Evolutionary conservation across 768 basidiomycete species (phyloP).

Genomic region (Grammothele lineata): DNA sequence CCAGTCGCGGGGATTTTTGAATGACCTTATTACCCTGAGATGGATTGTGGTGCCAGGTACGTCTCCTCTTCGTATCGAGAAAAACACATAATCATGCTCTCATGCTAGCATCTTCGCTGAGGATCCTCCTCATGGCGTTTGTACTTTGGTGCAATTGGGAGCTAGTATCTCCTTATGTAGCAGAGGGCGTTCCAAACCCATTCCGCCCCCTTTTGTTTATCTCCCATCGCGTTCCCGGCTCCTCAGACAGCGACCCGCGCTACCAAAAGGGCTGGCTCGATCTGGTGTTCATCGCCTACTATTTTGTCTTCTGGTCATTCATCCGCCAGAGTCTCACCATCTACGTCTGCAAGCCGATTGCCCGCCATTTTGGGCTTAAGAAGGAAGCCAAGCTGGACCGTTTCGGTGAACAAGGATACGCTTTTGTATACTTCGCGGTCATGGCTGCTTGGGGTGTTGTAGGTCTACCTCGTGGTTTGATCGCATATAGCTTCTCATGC

Average conservation of each 20-base stretch:
- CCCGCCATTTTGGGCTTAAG: slow-evolving; percentile 65
- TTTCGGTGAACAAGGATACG: slow-evolving; percentile 92
- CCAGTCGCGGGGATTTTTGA: slow-evolving; percentile 38
- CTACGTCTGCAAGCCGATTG: slow-evolving; percentile 63
- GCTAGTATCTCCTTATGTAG: slow-evolving; percentile 42
- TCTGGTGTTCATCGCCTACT: slow-evolving; percentile 72
- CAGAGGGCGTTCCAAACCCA: slow-evolving; percentile 58
- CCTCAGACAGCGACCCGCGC: slow-evolving; percentile 49
- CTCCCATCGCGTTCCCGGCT: slow-evolving; percentile 54
- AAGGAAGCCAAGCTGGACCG: slow-evolving; percentile 65
- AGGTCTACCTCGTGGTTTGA: slow-evolving; percentile 30
- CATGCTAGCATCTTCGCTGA: slow-evolving; percentile 63
- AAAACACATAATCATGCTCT: neutral
- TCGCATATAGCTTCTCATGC: neutral
- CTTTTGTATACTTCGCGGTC: slow-evolving; percentile 70
- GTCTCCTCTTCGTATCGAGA: slow-evolving; percentile 25
- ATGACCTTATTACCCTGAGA: slow-evolving; percentile 46
- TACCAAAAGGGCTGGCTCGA: slow-evolving; percentile 77
- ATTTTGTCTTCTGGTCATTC: slow-evolving; percentile 88
- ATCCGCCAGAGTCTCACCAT: slow-evolving; percentile 72
- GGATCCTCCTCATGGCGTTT: slow-evolving; percentile 57
- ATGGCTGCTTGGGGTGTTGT: slow-evolving; percentile 79
- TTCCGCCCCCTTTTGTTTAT: slow-evolving; percentile 70
- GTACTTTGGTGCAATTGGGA: slow-evolving; percentile 67
- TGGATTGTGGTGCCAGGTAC: slow-evolving; percentile 78